Base-by-base conservation (phyloP, 768 basidiomycete species). In the Termitomyces sp. region DNA sequence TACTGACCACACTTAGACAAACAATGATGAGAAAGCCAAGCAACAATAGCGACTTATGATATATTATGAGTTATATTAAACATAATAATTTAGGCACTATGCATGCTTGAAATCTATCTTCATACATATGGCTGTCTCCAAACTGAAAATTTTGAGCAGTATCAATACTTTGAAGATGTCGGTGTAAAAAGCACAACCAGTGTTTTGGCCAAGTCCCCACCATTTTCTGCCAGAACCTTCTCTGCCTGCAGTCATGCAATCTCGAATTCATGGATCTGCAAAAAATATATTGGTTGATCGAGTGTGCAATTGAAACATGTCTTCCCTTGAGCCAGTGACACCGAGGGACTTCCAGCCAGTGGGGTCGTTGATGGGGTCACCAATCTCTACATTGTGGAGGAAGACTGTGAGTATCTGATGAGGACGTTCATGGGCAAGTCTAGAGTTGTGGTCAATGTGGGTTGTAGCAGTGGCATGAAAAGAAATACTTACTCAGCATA, bases 401-500 rank as follows among this genome's bases (percentile, higher is more conserved):
- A 93, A 92, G 36, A 98, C 83, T 3, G 79, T 93, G 4, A 87
- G 73, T 37, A 98, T 80, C 66, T 91, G 90, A 4, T 75, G 62
- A 0, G 88, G 84, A 12, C 85, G 77, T 55, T 91, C 86, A 18
- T 74, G 70, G 0, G 96, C 93, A 18, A 96, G 68, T 3, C 79
- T 80, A 53, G 10, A 8, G 18, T 44, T 13, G 27, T 32, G 26
- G 45, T 30, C 33, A 16, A 4, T n/a, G 40, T 45, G n/a, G 34
- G 46, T n/a, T 18, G 14, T n/a, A 33, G 53, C 9, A 32, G 40
- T 10, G 9, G 33, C 3, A 51, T 32, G 39, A 36, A 16, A 33
- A 36, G 24, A 14, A 43, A 43, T 0, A 69, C 77, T n/a, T 63
- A 82, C 82, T 84, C 77, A 14, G 87, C 78, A 69, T 98, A 98